A percentile compares a stretch with the other conserved stretches of the same genome.
phyloP scores from a whole-genome alignment of 768 basidiomycete species.

The Stropharia rugosoannulata region DNA sequence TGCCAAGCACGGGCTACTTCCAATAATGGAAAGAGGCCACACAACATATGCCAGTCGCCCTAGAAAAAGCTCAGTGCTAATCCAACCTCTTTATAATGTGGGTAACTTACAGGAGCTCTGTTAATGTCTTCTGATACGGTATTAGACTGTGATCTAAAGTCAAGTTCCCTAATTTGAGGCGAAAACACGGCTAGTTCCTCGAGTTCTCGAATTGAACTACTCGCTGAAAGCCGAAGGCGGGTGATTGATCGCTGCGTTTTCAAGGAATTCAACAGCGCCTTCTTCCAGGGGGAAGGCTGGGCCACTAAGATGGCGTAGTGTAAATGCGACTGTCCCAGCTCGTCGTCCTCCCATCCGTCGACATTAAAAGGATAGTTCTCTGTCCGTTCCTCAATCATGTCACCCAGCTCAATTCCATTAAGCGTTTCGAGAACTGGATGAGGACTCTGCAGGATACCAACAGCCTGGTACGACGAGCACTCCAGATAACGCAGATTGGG shows the following conservation, averaged over 20 bases:
- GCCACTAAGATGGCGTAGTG: no score
- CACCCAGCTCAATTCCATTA: constrained; percentile 3
- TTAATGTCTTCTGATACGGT: not conserved
- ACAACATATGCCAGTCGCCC: no score
- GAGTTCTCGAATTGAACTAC: not conserved
- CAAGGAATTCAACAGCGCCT: not conserved
- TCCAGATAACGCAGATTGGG: constrained; percentile 5
- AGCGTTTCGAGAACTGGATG: constrained; percentile 3
- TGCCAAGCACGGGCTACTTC: no score
- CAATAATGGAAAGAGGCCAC: no score
- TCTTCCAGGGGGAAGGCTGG: constrained; percentile 1
- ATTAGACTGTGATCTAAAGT: not conserved
- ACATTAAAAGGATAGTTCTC: not conserved
- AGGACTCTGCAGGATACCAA: not conserved
- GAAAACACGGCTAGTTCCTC: not conserved
- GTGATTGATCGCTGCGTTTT: constrained; percentile 2
- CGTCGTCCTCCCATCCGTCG: not conserved
- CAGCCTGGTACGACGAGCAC: constrained; percentile 7
- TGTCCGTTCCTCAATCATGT: not conserved
- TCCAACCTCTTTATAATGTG: no score
- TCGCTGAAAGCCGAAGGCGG: not conserved
- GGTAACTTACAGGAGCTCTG: no score
- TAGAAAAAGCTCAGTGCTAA: no score
- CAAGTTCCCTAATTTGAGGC: constrained; percentile 5
- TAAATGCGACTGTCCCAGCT: no score